Evolutionary conservation across 441 rosid genomes (phyloP).

Genomic region (Mallotus repandus): DNA sequence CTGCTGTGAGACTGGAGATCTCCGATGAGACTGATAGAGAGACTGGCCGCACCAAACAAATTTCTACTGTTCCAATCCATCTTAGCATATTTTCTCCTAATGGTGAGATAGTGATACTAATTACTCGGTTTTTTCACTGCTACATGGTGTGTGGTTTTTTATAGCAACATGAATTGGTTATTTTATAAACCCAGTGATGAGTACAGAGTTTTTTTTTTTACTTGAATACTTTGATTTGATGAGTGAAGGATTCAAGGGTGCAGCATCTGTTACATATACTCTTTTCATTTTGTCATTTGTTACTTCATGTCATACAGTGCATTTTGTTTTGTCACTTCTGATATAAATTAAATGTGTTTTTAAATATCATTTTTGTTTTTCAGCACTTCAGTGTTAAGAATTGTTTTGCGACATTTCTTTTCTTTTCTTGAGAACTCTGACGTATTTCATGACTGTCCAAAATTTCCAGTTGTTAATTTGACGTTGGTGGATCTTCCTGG

Average conservation of each 20-base stretch:
- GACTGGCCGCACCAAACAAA: slow-evolving; percentile 83
- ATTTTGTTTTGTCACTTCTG: neutral
- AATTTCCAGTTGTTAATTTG: slow-evolving; percentile 82
- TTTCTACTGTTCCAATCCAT: slow-evolving; percentile 93
- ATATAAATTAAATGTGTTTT: neutral
- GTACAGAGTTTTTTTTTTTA: no score
- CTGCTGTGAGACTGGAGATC: slow-evolving; percentile 97
- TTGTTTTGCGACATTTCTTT: neutral
- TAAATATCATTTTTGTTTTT: neutral
- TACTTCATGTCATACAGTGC: neutral
- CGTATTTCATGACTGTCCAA: slow-evolving; percentile 3
- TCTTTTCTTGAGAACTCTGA: slow-evolving; percentile 31
- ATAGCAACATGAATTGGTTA: slow-evolving; percentile 3
- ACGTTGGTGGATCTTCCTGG: slow-evolving; percentile 98
- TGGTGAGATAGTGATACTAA: slow-evolving; percentile 44
- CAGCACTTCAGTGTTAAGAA: neutral
- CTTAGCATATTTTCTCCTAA: slow-evolving; percentile 90
- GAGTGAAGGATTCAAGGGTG: neutral
- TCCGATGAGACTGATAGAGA: slow-evolving; percentile 96
- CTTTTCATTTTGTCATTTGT: neutral
- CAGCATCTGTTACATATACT: neutral
- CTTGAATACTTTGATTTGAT: neutral
- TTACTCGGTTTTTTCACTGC: neutral
- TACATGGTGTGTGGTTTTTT: neutral
- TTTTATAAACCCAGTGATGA: neutral